Conservation (phyloP, 345 rosid species). For the Luvunga scandens region DNA sequence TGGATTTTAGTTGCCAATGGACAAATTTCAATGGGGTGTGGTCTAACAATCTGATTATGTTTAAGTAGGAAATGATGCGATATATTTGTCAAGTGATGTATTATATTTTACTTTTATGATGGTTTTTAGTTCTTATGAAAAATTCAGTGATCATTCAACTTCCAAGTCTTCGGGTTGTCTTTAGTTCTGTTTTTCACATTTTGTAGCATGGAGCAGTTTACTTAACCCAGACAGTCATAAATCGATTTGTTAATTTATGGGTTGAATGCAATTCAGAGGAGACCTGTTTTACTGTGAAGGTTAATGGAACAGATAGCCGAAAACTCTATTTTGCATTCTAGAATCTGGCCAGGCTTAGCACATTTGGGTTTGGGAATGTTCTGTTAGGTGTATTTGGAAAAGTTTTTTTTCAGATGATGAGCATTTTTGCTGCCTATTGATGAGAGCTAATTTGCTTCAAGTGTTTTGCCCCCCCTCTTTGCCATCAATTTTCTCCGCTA, state of each 20-base stretch:
- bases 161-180: background rate
- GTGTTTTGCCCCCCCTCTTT: background rate
- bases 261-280: background rate
- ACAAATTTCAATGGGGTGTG: background rate
- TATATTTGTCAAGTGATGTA: too few species aligned
- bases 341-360: background rate
- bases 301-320: background rate
- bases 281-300: background rate
- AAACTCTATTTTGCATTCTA: background rate
- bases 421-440: background rate
- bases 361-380: background rate
- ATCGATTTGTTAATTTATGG: background rate
- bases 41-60: background rate
- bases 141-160: background rate
- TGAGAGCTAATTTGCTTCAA: background rate
- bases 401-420: background rate
- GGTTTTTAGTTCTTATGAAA: background rate
- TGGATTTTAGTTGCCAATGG: background rate
- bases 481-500: too few species aligned
- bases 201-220: background rate
- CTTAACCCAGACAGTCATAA: background rate
- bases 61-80: background rate
- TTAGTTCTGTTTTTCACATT: background rate
- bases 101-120: background rate
- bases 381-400: background rate